These are phyloP conservation scores for Sungouiella blattae DNA, from an alignment of 805 yeast species.

Conservation along the genomic window DNA sequence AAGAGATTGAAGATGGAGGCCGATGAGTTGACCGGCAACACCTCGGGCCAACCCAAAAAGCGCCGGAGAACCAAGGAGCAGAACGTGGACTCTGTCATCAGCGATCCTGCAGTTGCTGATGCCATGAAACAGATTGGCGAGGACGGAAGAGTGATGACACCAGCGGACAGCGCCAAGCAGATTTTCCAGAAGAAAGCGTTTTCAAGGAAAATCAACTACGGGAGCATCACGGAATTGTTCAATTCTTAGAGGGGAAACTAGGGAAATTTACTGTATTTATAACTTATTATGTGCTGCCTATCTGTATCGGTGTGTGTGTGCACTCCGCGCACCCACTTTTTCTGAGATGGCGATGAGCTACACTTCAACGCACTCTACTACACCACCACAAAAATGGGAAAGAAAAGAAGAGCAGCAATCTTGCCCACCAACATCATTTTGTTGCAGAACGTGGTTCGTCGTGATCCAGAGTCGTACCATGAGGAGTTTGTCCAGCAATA, in stretches of 20 bases:
- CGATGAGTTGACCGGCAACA: slow-evolving; percentile 80
- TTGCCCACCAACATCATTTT: slow-evolving; percentile 89
- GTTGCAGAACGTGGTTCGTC: slow-evolving; percentile 84
- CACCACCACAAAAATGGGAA: slow-evolving; percentile 56
- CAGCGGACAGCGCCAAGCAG: slow-evolving; percentile 76
- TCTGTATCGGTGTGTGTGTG: background rate
- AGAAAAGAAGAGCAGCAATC: slow-evolving; percentile 86
- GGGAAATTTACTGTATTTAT: too few relatives aligned
- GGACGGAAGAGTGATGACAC: slow-evolving; percentile 45
- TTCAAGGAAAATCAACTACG: slow-evolving; percentile 88
- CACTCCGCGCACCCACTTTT: background rate
- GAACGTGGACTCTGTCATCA: slow-evolving; percentile 17
- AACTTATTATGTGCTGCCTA: too few relatives aligned
- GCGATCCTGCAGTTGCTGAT: slow-evolving; percentile 25
- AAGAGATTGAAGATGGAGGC: slow-evolving; percentile 82
- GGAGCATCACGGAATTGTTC: slow-evolving; percentile 61
- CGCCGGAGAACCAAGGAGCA: slow-evolving; percentile 22
- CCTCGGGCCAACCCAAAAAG: slow-evolving; percentile 43
- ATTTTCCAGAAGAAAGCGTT: slow-evolving; percentile 73
- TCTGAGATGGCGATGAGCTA: slow-evolving; percentile 11
- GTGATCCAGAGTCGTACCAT: slow-evolving; percentile 91
- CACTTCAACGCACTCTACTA: background rate
- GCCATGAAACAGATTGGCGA: slow-evolving; percentile 40
- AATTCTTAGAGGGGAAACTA: too few relatives aligned
- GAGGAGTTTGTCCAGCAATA: slow-evolving; percentile 94